Conservation (phyloP, 495 filamentous ascomycete species). For the Annulohypoxylon stygium region DNA sequence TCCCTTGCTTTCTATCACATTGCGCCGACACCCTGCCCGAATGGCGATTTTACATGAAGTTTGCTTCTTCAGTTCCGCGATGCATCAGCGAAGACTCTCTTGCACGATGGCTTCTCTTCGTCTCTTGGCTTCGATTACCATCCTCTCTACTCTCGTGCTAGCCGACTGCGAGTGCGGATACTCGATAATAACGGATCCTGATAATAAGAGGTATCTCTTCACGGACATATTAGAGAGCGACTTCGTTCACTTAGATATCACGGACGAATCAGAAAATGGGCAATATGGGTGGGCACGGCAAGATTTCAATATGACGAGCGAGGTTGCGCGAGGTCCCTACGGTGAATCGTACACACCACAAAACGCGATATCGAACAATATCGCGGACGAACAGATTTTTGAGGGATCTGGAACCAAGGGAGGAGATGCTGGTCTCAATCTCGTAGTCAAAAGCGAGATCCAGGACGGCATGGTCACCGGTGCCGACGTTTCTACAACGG, state of each 20-base stretch:
- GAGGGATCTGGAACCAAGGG: constrained; percentile 58
- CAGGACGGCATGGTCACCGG: constrained; percentile 66
- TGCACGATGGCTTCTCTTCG: constrained; percentile 40
- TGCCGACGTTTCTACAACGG: constrained; percentile 69
- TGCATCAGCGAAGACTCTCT: background rate
- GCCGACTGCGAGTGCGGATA: constrained; percentile 83
- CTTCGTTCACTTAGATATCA: constrained; percentile 71
- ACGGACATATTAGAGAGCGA: constrained; percentile 78
- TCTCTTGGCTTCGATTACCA: constrained; percentile 17
- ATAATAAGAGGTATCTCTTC: constrained; percentile 64
- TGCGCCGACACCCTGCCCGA: background rate
- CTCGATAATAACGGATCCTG: constrained; percentile 50
- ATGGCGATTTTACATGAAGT: background rate
- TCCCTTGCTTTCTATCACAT: constrained; percentile 9
- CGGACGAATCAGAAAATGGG: constrained; percentile 50
- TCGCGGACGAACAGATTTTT: constrained; percentile 54
- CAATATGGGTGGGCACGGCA: constrained; percentile 69
- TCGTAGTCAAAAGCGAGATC: constrained; percentile 66
- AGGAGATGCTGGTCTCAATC: constrained; percentile 68
- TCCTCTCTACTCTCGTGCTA: constrained; percentile 39
- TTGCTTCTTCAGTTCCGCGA: constrained; percentile 1
- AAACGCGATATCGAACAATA: constrained; percentile 69
- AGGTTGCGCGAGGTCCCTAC: constrained; percentile 69
- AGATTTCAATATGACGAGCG: constrained; percentile 69
- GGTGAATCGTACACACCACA: constrained; percentile 69